phyloP scores from a whole-genome alignment of 208 protist species.

The Trypanosoma conorhini region DNA sequence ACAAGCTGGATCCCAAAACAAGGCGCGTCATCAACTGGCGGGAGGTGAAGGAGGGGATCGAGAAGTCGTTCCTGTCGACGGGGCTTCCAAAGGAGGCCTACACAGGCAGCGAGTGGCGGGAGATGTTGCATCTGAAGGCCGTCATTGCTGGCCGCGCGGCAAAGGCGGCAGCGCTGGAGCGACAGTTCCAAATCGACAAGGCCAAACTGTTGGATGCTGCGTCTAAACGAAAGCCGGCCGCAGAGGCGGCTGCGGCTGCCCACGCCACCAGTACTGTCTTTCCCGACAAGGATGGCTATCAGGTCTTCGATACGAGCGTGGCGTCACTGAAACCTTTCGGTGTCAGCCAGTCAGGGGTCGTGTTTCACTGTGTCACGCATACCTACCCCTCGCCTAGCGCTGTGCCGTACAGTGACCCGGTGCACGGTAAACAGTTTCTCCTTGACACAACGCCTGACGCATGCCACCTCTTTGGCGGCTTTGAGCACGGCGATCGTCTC shows the following conservation, averaged over 20 bases:
- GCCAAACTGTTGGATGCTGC: neutral
- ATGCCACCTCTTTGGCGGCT: constrained; percentile 68
- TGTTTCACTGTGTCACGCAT: constrained; percentile 40
- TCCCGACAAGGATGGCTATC: constrained; percentile 76
- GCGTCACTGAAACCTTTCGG: constrained; percentile 60
- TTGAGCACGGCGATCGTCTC: constrained; percentile 67
- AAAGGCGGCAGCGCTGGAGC: constrained; percentile 53
- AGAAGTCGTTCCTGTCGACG: constrained; percentile 78
- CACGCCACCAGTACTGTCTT: constrained; percentile 41
- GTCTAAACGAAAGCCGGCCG: neutral
- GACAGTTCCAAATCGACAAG: constrained; percentile 33
- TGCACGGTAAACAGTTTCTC: constrained; percentile 33
- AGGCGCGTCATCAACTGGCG: constrained; percentile 85
- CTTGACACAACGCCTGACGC: constrained; percentile 65
- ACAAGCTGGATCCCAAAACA: constrained; percentile 70
- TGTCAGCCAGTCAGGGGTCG: constrained; percentile 41
- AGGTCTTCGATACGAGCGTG: constrained; percentile 60
- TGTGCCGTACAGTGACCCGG: constrained; percentile 61
- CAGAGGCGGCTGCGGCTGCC: neutral
- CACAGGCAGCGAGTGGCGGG: constrained; percentile 68
- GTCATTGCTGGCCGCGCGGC: constrained; percentile 49
- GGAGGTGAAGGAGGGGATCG: constrained; percentile 86
- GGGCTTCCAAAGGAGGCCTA: constrained; percentile 82
- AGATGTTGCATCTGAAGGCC: constrained; percentile 63
- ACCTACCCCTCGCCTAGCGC: constrained; percentile 44